Conservation (phyloP, 345 rosid genomes). For the Sonneratia caseolaris region DNA sequence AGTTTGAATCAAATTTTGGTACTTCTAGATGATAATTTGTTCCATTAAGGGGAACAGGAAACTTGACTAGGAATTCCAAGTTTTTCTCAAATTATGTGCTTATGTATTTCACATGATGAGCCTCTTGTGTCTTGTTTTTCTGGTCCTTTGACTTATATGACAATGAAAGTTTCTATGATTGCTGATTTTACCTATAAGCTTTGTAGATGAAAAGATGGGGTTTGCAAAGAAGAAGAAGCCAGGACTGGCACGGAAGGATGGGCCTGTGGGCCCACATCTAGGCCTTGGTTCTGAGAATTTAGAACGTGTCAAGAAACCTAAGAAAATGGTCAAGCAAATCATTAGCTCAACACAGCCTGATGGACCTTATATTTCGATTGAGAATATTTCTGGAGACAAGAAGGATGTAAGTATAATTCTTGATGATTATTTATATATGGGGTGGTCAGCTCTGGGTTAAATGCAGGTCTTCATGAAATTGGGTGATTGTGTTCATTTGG, state of each 20-base stretch:
- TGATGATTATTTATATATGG: not conserved
- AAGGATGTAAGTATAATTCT: conserved; percentile 39
- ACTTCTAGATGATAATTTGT: not conserved
- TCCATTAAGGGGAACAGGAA: not conserved
- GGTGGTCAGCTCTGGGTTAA: not conserved
- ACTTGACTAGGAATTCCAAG: not conserved
- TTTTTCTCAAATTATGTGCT: not conserved
- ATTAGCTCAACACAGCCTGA: conserved; percentile 26
- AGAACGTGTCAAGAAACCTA: conserved; percentile 50
- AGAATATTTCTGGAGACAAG: conserved; percentile 31
- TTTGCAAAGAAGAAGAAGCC: conserved; percentile 60
- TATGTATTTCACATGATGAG: not conserved
- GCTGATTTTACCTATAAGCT: not conserved
- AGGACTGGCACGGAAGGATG: conserved; percentile 35
- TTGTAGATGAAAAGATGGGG: conserved; percentile 60
- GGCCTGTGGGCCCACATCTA: conserved; percentile 31
- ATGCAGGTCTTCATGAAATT: not conserved
- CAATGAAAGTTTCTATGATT: not conserved
- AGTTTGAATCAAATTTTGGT: not conserved
- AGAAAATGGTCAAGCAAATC: conserved; percentile 27
- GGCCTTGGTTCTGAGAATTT: conserved; percentile 29
- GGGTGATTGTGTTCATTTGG: conserved; percentile 8
- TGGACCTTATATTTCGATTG: conserved; percentile 31
- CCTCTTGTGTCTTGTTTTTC: not conserved
- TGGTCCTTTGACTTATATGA: not conserved